Conservation (phyloP, 495 filamentous ascomycete genomes). For the Astrothelium subdiscretum region DNA sequence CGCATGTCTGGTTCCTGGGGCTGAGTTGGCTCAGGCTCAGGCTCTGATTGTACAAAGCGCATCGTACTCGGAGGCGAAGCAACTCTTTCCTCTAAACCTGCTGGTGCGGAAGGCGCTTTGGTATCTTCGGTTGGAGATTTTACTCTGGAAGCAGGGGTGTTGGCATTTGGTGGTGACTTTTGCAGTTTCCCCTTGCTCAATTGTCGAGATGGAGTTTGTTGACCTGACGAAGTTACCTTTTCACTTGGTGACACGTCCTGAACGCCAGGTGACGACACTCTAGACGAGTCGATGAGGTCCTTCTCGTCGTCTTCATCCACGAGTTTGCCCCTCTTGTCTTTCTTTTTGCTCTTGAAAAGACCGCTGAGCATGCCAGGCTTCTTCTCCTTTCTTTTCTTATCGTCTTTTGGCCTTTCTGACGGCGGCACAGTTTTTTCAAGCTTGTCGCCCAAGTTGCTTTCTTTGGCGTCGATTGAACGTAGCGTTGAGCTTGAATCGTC, state of each 20-base stretch:
- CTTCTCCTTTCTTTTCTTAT: constrained; percentile 85
- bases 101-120: constrained; percentile 15
- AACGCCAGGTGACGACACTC: constrained; percentile 42
- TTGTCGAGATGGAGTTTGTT: constrained; percentile 5
- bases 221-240: neutral
- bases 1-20: neutral
- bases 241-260: constrained; percentile 25
- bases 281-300: constrained; percentile 38
- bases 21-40: neutral
- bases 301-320: constrained; percentile 38
- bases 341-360: constrained; percentile 89
- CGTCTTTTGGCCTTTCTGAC: constrained; percentile 53
- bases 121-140: constrained; percentile 16
- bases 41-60: neutral
- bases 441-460: constrained; percentile 40
- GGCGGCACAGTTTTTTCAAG: constrained; percentile 42
- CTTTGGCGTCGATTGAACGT: constrained; percentile 51
- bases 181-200: constrained; percentile 66
- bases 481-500: constrained; percentile 59
- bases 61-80: neutral
- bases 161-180: constrained; percentile 43
- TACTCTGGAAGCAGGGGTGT: neutral
- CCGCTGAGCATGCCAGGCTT: constrained; percentile 85
- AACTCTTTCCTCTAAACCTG: neutral
- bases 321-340: constrained; percentile 66